A percentile compares a stretch with the other conserved stretches of the same genome.
Evolutionary conservation across 2,329 filamentous ascomycete species (phyloP).

Genomic region (Aspergillus persii): DNA sequence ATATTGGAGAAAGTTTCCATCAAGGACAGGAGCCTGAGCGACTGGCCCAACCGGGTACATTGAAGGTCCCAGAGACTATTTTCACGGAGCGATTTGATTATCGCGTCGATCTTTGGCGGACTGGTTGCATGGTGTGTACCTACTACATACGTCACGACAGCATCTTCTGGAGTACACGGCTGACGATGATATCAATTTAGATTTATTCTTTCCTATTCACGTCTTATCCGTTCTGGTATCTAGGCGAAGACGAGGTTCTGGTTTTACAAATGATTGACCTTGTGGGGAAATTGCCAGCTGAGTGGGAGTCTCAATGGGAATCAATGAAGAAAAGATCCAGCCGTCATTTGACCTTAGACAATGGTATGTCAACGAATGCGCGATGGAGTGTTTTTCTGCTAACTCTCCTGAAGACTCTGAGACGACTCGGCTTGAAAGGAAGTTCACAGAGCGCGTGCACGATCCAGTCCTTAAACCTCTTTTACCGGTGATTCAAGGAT

Average conservation of each 20-base stretch:
- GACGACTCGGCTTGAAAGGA: conserved; percentile 15
- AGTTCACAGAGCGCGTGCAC: conserved; percentile 11
- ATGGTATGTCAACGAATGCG: neutral
- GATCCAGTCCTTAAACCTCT: conserved; percentile 16
- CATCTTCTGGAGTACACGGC: too few species aligned
- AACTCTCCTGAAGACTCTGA: conserved; percentile 9
- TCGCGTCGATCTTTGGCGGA: conserved; percentile 34
- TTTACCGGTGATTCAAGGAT: conserved; percentile 17
- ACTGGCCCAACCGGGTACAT: conserved; percentile 23
- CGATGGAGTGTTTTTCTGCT: conserved; percentile 1
- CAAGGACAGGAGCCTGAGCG: conserved; percentile 19
- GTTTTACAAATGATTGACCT: conserved; percentile 23
- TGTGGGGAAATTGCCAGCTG: conserved; percentile 16
- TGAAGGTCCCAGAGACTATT: conserved; percentile 32
- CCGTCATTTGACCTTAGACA: neutral
- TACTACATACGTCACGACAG: neutral
- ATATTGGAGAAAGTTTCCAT: conserved; percentile 25
- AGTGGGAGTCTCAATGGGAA: conserved; percentile 21
- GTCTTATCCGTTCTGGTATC: conserved; percentile 16
- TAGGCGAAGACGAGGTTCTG: conserved; percentile 14
- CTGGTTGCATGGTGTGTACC: conserved; percentile 21
- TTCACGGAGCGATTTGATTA: conserved; percentile 29
- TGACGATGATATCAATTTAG: conserved; percentile 4
- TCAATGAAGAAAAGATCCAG: conserved; percentile 8
- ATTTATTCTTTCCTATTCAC: conserved; percentile 23